Conservation (phyloP, 2,329 filamentous ascomycete species). For the Claviceps sorghi region DNA sequence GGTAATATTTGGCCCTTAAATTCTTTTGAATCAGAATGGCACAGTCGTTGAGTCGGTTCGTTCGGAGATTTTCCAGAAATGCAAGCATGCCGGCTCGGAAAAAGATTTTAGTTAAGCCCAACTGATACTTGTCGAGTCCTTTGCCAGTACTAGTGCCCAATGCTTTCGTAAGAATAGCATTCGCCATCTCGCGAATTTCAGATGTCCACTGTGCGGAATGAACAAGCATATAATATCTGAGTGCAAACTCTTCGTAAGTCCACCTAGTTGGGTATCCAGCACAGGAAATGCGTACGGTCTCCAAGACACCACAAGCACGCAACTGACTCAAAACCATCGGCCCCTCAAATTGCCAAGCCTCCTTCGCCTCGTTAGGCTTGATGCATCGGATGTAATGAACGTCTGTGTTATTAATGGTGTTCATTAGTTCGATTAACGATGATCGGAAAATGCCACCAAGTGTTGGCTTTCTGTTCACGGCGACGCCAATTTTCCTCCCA, state of each 20-base stretch:
- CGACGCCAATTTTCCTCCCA: conserved; percentile 77
- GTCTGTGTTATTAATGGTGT: conserved; percentile 93
- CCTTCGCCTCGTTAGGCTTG: conserved; percentile 95
- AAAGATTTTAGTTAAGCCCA: conserved; percentile 97
- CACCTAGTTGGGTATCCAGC: conserved; percentile 94
- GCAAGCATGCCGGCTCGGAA: conserved; percentile 98
- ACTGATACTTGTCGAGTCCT: conserved; percentile 84
- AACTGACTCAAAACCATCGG: conserved; percentile 97
- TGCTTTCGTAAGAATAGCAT: conserved; percentile 78
- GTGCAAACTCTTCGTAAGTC: conserved; percentile 97
- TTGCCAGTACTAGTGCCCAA: conserved; percentile 62
- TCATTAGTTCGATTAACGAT: conserved; percentile 94
- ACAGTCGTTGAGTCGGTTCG: conserved; percentile 77
- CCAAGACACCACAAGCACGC: conserved; percentile 93
- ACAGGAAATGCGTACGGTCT: conserved; percentile 94
- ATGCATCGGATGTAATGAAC: conserved; percentile 99
- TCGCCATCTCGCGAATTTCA: conserved; percentile 87
- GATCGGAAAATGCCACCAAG: conserved; percentile 98
- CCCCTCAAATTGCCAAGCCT: conserved; percentile 94
- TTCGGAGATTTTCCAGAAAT: conserved; percentile 88
- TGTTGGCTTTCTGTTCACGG: conserved; percentile 90
- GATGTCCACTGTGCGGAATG: conserved; percentile 81
- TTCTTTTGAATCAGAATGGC: conserved; percentile 99
- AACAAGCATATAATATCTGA: conserved; percentile 96
- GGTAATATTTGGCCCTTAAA: conserved; percentile 85